Conservation (phyloP, 805 yeast species). For the Candida adriatica region DNA sequence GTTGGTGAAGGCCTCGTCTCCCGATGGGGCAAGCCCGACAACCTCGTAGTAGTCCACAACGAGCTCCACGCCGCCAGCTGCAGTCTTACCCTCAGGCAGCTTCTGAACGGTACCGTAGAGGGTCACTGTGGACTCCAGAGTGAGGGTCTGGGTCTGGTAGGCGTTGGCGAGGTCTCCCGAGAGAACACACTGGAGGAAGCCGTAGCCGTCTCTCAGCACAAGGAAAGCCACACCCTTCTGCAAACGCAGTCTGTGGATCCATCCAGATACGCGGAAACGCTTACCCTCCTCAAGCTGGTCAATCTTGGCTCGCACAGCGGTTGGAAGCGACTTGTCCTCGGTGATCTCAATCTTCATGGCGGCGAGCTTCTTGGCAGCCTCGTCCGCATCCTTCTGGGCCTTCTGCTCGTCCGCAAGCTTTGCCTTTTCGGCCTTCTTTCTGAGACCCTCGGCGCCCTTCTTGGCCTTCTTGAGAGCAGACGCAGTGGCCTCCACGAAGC, state of each 20-base stretch:
- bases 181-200: conserved; percentile 80
- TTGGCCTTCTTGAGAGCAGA: conserved; percentile 94
- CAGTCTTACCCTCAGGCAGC: conserved; percentile 93
- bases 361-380: conserved; percentile 68
- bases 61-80: conserved; percentile 96
- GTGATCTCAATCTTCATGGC: conserved; percentile 69
- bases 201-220: conserved; percentile 93
- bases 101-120: conserved; percentile 75
- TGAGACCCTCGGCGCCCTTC: conserved; percentile 89
- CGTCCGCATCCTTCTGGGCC: conserved; percentile 57
- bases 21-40: conserved; percentile 91
- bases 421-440: conserved; percentile 54
- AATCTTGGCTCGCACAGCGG: conserved; percentile 64
- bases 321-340: conserved; percentile 69
- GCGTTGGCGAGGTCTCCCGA: conserved; percentile 91
- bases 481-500: conserved; percentile 72
- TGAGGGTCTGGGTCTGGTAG: conserved; percentile 73
- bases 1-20: conserved; percentile 93
- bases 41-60: conserved; percentile 85
- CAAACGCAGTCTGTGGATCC: conserved; percentile 91
- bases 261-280: conserved; percentile 80
- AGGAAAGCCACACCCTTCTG: conserved; percentile 91
- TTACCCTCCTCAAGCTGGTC: conserved; percentile 41
- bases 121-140: conserved; percentile 79
- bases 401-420: conserved; percentile 45